Evolutionary conservation across 768 basidiomycete species (phyloP), one percentile per base, ranked within the genome.

Genomic region (Pleurotus sapidus): DNA sequence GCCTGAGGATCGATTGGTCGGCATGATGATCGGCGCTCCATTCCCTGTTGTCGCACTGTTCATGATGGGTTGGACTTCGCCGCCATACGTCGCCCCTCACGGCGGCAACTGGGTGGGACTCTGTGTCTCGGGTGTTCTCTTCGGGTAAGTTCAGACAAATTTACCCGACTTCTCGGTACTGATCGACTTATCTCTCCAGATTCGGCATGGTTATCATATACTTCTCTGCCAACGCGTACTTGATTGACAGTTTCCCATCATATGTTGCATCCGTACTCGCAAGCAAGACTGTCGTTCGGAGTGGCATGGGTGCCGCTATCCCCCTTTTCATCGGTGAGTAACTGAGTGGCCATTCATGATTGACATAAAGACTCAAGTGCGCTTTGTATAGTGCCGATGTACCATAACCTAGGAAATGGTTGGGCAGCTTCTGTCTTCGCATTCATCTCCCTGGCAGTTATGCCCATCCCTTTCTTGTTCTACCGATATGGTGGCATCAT

Each of bases 21-120:
- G 72, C 6, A 72, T 74, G 64, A 74, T 77, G 67, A 56, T 75
- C 46, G 72, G 70, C 12, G 68, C 67, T 25, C 70, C 71, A 40
- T 72, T 74, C 59, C 46, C 47, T 40, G 34, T 38, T 30, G 40
- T 62, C 65, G 68, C 73, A 3, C 64, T 77, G 47, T 77, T 78
- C 68, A 73, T 74, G 67, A 73, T 78, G 59, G 74, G 73, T 43
- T 75, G 74, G 74, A 74, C 74, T n/a, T 65, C 67, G 30, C 72
- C 74, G n/a, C 71, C 69, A 11, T 59, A 60, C 34, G 69, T 71
- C 56, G 51, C 64, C 42, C 70, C 74, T 25, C 68, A 68, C 2
- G 72, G 71, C 38, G 73, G 70, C 8, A 65, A 70, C 56, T 74
- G 72, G 72, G 70, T 74, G 40, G 74, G 73, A 3, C 72, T 73